phyloP scores from a whole-genome alignment of 441 rosid species.

The Aquilaria agallochum region DNA sequence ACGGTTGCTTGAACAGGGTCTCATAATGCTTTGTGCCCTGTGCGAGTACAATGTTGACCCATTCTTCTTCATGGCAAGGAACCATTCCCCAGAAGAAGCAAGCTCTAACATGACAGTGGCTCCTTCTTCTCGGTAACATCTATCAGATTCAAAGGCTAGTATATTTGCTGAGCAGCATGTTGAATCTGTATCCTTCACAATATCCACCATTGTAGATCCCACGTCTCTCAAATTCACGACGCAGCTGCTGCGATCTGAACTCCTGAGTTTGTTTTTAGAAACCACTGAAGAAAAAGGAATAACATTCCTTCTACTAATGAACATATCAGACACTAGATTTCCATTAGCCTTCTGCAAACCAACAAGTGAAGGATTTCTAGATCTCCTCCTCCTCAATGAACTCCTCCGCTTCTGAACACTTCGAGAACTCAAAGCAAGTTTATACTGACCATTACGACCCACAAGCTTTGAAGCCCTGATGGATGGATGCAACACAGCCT shows the following conservation, averaged over 20 bases:
- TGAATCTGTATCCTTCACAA: slow-evolving; percentile 30
- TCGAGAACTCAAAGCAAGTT: slow-evolving; percentile 49
- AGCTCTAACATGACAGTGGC: slow-evolving; percentile 49
- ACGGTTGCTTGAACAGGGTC: slow-evolving; percentile 57
- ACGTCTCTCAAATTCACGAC: slow-evolving; percentile 26
- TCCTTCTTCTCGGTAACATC: slow-evolving; percentile 72
- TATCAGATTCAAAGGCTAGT: slow-evolving; percentile 53
- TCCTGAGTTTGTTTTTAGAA: slow-evolving; percentile 44
- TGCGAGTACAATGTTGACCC: slow-evolving; percentile 38
- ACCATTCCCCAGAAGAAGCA: slow-evolving; percentile 64
- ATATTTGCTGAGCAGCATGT: slow-evolving; percentile 59
- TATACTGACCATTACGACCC: slow-evolving; percentile 41
- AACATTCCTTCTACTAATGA: slow-evolving; percentile 50
- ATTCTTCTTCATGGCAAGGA: slow-evolving; percentile 58
- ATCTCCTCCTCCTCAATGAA: slow-evolving; percentile 58
- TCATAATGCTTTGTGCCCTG: slow-evolving; percentile 57
- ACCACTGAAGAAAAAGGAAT: slow-evolving; percentile 43
- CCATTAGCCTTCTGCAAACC: slow-evolving; percentile 51
- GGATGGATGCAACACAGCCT: slow-evolving; percentile 35
- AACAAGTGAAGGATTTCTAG: slow-evolving; percentile 43
- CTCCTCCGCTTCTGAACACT: slow-evolving; percentile 80
- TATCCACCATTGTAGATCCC: slow-evolving; percentile 20
- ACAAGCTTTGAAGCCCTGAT: slow-evolving; percentile 46
- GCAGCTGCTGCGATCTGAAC: slow-evolving; percentile 29
- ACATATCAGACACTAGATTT: slow-evolving; percentile 44